Base-by-base conservation (phyloP, 208 protist genomes). In the Crithidia acanthocephali region DNA sequence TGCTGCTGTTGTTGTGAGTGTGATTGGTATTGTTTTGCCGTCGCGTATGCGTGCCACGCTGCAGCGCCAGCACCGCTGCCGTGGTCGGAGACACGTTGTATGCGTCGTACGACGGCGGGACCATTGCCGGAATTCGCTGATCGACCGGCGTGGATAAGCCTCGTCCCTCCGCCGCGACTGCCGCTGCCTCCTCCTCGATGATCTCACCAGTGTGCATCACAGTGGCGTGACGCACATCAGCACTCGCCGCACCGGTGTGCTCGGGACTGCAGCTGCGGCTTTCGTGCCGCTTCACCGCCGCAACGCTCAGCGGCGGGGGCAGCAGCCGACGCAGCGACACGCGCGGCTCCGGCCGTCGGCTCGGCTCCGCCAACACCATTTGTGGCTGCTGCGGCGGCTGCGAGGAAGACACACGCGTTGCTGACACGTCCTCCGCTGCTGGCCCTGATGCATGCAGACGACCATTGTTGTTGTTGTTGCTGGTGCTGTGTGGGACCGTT, bases 51-150 rank as follows among this genome's bases (percentile, higher is more conserved):
- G 9, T 48, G 6, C 52, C 16, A 16, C 30, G 28, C 28, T 55
- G 25, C 37, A 13, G 6, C 5, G 25, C 25, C 9, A 58, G 10
- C 13, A 16, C 30, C 28, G 15, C 30, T 58, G 28, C 52, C 15
- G 23, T 15, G 6, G 44, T 13, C 33, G n/a, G 37, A 13, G 37
- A 33, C 27, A 76, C 40, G 63, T 76, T 70, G 72, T 45, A 76
- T 27, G 37, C 23, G 57, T 71, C 72, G 44, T 45, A 53, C 9
- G 72, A 51, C 16, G 72, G 45, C 35, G 23, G 55, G 30, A 70
- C 56, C 63, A 76, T 66, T 2, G 72, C 72, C 1, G 72, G 72
- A 11, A 76, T 71, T 16, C 72, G 63, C 63, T 76, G 72, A 52
- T 66, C 35, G 33, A 66, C 56, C 53, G 72, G 72, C 8, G 71